A percentile compares a stretch with the other conserved stretches of the same genome.
Evolutionary conservation across 345 rosid genomes (phyloP).

Genomic region (Melastoma malabathricum): DNA sequence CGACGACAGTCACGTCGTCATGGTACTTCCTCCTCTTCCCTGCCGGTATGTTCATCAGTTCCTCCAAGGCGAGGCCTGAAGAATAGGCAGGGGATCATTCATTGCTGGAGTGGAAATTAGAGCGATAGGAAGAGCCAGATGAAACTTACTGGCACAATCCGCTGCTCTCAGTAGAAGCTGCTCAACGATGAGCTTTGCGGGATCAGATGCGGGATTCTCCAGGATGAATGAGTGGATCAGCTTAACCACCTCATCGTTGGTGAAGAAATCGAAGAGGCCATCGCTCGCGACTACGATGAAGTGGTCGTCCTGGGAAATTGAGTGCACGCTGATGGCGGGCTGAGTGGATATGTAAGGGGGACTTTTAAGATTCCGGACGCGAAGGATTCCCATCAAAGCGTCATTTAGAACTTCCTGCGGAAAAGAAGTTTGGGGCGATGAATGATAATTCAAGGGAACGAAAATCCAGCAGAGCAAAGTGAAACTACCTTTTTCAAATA

Average conservation of each 20-base stretch:
- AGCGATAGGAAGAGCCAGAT: neutral
- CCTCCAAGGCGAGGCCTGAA: constrained; percentile 79
- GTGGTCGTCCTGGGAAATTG: constrained; percentile 58
- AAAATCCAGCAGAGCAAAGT: neutral
- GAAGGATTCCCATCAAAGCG: constrained; percentile 92
- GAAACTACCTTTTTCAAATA: constrained; percentile 68
- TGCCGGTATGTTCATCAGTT: constrained; percentile 79
- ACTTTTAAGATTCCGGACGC: constrained; percentile 70
- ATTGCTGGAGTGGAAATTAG: constrained; percentile 1
- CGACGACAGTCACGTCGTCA: constrained; percentile 83
- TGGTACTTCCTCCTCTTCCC: constrained; percentile 94
- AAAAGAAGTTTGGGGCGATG: neutral
- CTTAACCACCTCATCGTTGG: constrained; percentile 68
- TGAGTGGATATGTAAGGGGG: constrained; percentile 81
- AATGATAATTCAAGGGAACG: no score
- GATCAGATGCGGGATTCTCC: constrained; percentile 64
- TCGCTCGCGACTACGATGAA: constrained; percentile 89
- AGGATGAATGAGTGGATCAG: constrained; percentile 48
- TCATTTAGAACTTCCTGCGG: constrained; percentile 69
- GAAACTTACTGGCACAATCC: constrained; percentile 59
- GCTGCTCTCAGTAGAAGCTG: constrained; percentile 80
- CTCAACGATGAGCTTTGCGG: constrained; percentile 76
- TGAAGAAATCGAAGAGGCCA: constrained; percentile 86
- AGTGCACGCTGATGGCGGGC: constrained; percentile 69
- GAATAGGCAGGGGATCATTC: neutral